Conservation (phyloP, 2,329 filamentous ascomycete species). For the Sclerotinia sclerotiorum region DNA sequence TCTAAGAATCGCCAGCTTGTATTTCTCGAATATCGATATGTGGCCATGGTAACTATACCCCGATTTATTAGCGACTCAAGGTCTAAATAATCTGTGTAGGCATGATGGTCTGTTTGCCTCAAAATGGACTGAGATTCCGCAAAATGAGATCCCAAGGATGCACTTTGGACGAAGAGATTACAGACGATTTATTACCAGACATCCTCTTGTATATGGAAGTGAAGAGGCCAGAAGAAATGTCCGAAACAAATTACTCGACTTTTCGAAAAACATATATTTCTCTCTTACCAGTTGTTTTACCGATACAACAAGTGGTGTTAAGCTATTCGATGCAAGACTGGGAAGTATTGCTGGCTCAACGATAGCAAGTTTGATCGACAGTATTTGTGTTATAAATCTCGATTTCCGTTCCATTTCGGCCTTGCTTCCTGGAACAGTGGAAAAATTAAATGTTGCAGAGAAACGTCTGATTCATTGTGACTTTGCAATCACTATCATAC, state of each 20-base stretch:
- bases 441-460: slow-evolving; percentile 18
- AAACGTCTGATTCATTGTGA: not conserved
- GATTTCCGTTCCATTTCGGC: not conserved
- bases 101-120: slow-evolving; percentile 19
- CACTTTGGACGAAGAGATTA: not conserved
- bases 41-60: slow-evolving; percentile 23
- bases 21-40: slow-evolving; percentile 18
- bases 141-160: not conserved
- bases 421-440: slow-evolving; percentile 14
- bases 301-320: not conserved
- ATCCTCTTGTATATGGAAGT: not conserved
- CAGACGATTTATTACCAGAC: not conserved
- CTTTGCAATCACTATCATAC: slow-evolving; percentile 14
- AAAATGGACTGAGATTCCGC: not conserved
- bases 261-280: slow-evolving; percentile 2
- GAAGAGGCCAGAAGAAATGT: not conserved
- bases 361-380: not conserved
- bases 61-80: not conserved
- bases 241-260: not conserved
- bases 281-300: not conserved
- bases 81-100: slow-evolving; percentile 1
- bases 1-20: slow-evolving; percentile 20
- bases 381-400: not conserved
- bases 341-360: slow-evolving; percentile 2
- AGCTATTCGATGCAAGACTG: not conserved